Evolutionary conservation across 2,329 filamentous ascomycete genomes (phyloP).

Genomic region (Phaeosphaeria sp.): DNA sequence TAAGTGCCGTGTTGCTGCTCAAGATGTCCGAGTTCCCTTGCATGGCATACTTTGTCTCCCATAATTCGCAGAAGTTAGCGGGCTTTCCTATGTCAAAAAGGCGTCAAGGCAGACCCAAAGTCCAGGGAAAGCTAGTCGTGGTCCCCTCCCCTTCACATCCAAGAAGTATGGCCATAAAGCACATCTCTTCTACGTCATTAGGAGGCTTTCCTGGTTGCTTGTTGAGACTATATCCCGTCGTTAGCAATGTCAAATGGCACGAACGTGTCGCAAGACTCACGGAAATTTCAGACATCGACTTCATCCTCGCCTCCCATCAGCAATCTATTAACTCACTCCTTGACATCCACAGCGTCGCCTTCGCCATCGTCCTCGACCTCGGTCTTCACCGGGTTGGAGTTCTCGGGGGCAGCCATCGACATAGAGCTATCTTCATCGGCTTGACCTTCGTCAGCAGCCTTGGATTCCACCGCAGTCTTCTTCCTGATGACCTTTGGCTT

Average conservation of each 20-base stretch:
- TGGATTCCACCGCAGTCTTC: constrained; percentile 7
- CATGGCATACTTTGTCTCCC: not conserved
- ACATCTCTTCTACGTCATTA: too few species aligned
- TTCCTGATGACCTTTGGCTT: constrained; percentile 10
- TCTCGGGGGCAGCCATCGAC: not conserved
- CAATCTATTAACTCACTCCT: constrained; percentile 6
- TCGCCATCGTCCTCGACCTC: not conserved
- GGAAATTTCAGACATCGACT: not conserved
- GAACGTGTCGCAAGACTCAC: not conserved
- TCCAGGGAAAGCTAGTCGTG: too few species aligned
- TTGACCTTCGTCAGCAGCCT: not conserved
- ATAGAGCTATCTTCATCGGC: not conserved
- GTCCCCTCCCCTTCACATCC: too few species aligned
- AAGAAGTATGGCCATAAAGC: too few species aligned
- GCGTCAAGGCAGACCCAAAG: too few species aligned
- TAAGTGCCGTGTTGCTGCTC: not conserved
- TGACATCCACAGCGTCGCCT: constrained; percentile 11
- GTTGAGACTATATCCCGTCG: too few species aligned
- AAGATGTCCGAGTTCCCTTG: not conserved
- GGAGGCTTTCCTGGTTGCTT: too few species aligned
- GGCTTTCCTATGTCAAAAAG: too few species aligned
- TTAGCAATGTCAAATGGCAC: too few species aligned
- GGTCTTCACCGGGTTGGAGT: not conserved
- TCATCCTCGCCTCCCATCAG: not conserved
- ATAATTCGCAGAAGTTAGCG: not conserved